Percentiles rank a stretch among this genome's conserved stretches.
These are phyloP conservation scores for Yamadazyma diospyri DNA, from an alignment of 1,139 yeast genomes.

Conservation along the genomic window DNA sequence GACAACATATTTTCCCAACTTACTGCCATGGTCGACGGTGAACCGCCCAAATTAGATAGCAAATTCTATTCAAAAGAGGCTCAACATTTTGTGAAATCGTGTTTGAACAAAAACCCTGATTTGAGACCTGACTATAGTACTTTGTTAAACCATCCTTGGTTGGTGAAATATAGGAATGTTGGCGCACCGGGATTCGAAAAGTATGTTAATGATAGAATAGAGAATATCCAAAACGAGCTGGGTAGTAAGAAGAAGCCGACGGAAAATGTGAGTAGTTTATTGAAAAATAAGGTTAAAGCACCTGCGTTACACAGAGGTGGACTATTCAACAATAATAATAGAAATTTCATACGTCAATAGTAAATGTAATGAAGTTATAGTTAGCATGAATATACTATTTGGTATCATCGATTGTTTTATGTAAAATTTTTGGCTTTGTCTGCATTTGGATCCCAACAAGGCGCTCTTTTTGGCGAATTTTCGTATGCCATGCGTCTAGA, in stretches of 20 bases:
- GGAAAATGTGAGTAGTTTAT: conserved; percentile 36
- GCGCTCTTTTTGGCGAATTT: too few species aligned
- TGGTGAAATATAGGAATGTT: conserved; percentile 38
- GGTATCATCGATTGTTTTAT: too few species aligned
- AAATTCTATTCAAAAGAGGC: conserved; percentile 69
- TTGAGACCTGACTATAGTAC: conserved; percentile 80
- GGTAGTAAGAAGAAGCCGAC: conserved; percentile 14
- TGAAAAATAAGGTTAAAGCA: conserved; percentile 37
- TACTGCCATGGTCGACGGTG: conserved; percentile 95
- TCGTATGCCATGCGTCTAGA: too few species aligned
- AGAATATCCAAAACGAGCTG: conserved; percentile 23
- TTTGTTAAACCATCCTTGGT: conserved; percentile 81
- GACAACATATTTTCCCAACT: conserved; percentile 88
- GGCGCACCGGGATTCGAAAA: conserved; percentile 41
- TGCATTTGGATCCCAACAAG: too few species aligned
- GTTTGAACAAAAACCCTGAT: conserved; percentile 79
- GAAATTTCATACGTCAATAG: conserved; percentile 11
- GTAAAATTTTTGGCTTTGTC: too few species aligned
- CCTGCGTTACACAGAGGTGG: conserved; percentile 46
- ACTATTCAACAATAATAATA: conserved; percentile 15
- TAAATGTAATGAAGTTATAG: background rate
- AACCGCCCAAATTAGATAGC: conserved; percentile 69
- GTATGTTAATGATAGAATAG: conserved; percentile 31
- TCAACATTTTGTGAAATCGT: conserved; percentile 70
- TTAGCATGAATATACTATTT: conserved; percentile 2